Evolutionary conservation across 768 basidiomycete species (phyloP).

Genomic region (Pleurotus salmoneostramineus): DNA sequence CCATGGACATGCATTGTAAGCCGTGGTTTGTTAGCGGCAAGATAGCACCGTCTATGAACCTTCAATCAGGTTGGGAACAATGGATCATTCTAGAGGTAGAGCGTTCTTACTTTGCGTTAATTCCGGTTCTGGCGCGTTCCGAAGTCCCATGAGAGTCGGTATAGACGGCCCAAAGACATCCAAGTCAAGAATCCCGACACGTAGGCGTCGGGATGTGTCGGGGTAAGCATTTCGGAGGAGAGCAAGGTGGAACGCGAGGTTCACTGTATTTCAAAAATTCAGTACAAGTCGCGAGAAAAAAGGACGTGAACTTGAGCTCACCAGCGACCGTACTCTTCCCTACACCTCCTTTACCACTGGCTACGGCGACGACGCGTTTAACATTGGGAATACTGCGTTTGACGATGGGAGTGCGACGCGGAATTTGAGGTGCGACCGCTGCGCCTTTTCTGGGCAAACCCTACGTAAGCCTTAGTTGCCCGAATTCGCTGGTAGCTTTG

Average conservation of each 20-base stretch:
- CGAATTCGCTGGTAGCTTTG: background rate
- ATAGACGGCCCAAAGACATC: slow-evolving; percentile 96
- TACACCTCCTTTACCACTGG: slow-evolving; percentile 94
- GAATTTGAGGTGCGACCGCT: slow-evolving; percentile 47
- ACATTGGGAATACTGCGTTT: slow-evolving; percentile 69
- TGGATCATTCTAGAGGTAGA: background rate
- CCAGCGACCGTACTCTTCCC: slow-evolving; percentile 94
- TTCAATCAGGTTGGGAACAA: background rate
- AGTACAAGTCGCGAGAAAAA: background rate
- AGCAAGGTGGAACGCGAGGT: slow-evolving; percentile 75
- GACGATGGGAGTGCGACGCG: slow-evolving; percentile 47
- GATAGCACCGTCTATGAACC: slow-evolving; percentile 61
- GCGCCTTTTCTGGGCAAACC: slow-evolving; percentile 25
- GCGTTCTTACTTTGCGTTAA: slow-evolving; percentile 60
- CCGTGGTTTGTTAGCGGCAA: slow-evolving; percentile 86
- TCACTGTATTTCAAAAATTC: slow-evolving; percentile 42
- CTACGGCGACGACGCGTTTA: slow-evolving; percentile 76
- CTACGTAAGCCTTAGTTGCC: slow-evolving; percentile 12
- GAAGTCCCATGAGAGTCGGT: slow-evolving; percentile 90
- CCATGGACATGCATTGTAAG: slow-evolving; percentile 95
- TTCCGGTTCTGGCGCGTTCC: slow-evolving; percentile 70
- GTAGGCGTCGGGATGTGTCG: slow-evolving; percentile 32
- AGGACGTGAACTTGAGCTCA: slow-evolving; percentile 25
- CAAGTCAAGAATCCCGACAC: slow-evolving; percentile 87
- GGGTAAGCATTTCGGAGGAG: slow-evolving; percentile 31